These are phyloP conservation scores for Dictyostelium brefeldianum DNA, from an alignment of 78 protist species.

Conservation along the genomic window DNA sequence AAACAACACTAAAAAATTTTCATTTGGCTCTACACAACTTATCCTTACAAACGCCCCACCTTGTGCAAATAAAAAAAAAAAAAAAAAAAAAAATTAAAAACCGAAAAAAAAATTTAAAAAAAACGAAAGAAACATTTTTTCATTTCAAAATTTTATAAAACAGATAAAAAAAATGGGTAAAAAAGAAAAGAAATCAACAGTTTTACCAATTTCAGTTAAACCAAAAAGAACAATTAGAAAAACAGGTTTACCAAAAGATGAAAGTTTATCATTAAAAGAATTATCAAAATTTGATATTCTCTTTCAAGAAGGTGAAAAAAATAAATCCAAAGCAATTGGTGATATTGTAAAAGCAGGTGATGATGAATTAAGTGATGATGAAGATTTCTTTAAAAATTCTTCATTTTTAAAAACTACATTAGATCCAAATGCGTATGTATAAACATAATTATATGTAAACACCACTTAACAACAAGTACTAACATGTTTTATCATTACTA, in stretches of 20 bases:
- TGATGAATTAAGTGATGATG: constrained; percentile 31
- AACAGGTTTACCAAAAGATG: background rate
- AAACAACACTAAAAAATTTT: no score
- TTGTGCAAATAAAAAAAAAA: background rate
- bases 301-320: constrained; percentile 15
- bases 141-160: background rate
- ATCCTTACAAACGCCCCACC: no score
- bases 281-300: constrained; percentile 9
- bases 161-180: background rate
- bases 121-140: background rate
- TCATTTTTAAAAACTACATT: constrained; percentile 26
- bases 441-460: no score
- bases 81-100: background rate
- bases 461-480: background rate
- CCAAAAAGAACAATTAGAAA: background rate
- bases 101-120: background rate
- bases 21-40: no score
- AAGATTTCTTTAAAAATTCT: constrained; percentile 21
- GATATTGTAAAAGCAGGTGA: background rate
- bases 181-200: constrained; percentile 3
- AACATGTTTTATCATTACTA: background rate
- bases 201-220: background rate
- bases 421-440: constrained; percentile 30
- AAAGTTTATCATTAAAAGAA: constrained; percentile 5
- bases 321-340: background rate